These are phyloP conservation scores for Leccinum idahoense DNA, from an alignment of 1,284 basidiomycete genomes.

Conservation along the genomic window DNA sequence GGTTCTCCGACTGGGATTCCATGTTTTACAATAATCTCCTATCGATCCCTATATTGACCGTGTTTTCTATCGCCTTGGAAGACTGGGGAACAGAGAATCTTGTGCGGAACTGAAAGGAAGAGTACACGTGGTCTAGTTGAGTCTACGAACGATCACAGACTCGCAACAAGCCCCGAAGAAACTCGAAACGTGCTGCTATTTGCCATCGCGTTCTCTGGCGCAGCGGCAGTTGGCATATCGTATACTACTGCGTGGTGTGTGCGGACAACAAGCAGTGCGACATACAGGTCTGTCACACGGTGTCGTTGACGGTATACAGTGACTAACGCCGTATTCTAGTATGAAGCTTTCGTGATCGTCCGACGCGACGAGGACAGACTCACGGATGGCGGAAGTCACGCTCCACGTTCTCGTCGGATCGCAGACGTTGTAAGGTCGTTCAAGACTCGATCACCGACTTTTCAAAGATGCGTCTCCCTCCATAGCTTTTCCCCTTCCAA, in stretches of 20 bases:
- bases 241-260: slow-evolving; percentile 99
- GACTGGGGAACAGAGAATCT: slow-evolving; percentile 87
- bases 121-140: slow-evolving; percentile 28
- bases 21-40: slow-evolving; percentile 99
- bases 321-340: slow-evolving; percentile 38
- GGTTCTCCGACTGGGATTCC: slow-evolving; percentile 98
- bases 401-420: no score
- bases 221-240: slow-evolving; percentile 95
- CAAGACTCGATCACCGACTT: no score
- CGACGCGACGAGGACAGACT: no score
- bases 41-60: slow-evolving; percentile 84
- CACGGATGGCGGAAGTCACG: no score
- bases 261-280: slow-evolving; percentile 93
- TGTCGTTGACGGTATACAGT: slow-evolving; percentile 1
- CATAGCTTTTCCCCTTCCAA: no score
- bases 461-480: no score
- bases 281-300: slow-evolving; percentile 67
- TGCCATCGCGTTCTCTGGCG: slow-evolving; percentile 93
- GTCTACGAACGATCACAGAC: slow-evolving; percentile 6
- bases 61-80: slow-evolving; percentile 85
- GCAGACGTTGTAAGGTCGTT: no score
- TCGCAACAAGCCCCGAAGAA: slow-evolving; percentile 65
- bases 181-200: slow-evolving; percentile 78
- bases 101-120: slow-evolving; percentile 54
- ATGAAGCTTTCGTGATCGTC: slow-evolving; percentile 46